These are phyloP conservation scores for Aspergillus leporis DNA, from an alignment of 495 filamentous ascomycete species.

Conservation along the genomic window DNA sequence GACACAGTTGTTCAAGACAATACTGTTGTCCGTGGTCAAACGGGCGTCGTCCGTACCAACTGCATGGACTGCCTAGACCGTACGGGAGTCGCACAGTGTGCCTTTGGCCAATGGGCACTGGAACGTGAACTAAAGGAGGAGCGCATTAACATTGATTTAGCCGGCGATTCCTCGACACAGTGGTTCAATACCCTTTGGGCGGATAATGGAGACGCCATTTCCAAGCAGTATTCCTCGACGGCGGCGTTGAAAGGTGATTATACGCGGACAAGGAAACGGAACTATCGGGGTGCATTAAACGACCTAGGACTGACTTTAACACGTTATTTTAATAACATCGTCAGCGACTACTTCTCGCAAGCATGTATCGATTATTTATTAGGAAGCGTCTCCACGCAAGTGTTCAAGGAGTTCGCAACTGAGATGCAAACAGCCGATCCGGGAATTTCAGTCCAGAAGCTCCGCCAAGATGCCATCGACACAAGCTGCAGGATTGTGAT, in stretches of 20 bases:
- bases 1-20: slow-evolving; percentile 60
- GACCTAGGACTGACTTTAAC: slow-evolving; percentile 88
- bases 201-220: slow-evolving; percentile 75
- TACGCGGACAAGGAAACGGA: slow-evolving; percentile 83
- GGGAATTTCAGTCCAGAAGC: slow-evolving; percentile 75
- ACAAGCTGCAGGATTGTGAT: slow-evolving; percentile 80
- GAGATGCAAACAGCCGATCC: slow-evolving; percentile 87
- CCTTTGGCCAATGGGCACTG: slow-evolving; percentile 73
- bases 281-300: slow-evolving; percentile 89
- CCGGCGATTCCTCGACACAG: slow-evolving; percentile 68
- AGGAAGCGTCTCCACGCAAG: slow-evolving; percentile 76
- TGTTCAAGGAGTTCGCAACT: slow-evolving; percentile 89
- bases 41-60: slow-evolving; percentile 81
- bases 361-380: slow-evolving; percentile 92
- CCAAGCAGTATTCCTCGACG: slow-evolving; percentile 76
- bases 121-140: slow-evolving; percentile 74
- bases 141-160: slow-evolving; percentile 67
- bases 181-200: slow-evolving; percentile 98
- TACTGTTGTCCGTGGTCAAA: slow-evolving; percentile 56
- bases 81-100: slow-evolving; percentile 91
- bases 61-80: slow-evolving; percentile 98
- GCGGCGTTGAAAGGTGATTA: slow-evolving; percentile 95
- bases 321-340: slow-evolving; percentile 69
- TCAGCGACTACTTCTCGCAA: slow-evolving; percentile 95
- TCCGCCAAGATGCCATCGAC: slow-evolving; percentile 88